These are phyloP conservation scores for Alternaria atra DNA, from an alignment of 2,329 filamentous ascomycete species.

Conservation along the genomic window DNA sequence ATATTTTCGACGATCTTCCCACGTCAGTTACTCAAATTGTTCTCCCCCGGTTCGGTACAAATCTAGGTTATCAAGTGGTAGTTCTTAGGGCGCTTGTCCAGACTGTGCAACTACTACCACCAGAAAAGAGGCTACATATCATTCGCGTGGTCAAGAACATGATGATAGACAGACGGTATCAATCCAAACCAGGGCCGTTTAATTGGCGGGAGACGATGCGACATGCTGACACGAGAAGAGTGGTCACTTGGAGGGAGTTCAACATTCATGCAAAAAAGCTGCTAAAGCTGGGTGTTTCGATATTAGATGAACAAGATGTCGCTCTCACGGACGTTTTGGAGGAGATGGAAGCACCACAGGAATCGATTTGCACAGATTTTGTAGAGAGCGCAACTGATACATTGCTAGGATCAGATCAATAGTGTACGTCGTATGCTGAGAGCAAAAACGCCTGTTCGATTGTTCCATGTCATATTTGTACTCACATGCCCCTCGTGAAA, in stretches of 20 bases:
- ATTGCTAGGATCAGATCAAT: background rate
- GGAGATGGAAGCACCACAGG: background rate
- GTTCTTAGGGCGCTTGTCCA: background rate
- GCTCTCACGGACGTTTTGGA: background rate
- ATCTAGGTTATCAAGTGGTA: background rate
- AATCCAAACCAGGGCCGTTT: background rate
- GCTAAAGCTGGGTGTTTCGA: background rate
- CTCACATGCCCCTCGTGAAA: constrained; percentile 50
- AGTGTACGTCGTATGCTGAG: background rate
- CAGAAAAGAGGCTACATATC: background rate
- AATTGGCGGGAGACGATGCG: background rate
- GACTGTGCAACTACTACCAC: background rate
- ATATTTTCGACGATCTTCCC: background rate
- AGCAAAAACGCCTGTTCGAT: background rate
- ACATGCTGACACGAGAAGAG: background rate
- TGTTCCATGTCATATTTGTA: background rate
- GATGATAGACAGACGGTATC: no score
- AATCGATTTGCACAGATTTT: background rate
- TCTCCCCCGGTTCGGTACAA: background rate
- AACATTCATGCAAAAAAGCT: background rate
- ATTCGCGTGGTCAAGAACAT: background rate
- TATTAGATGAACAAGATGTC: constrained; percentile 1
- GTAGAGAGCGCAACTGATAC: background rate
- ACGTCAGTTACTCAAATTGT: background rate
- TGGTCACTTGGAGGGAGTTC: background rate